Conservation (phyloP, 2,329 filamentous ascomycete genomes). For the Aspergillus sp. region DNA sequence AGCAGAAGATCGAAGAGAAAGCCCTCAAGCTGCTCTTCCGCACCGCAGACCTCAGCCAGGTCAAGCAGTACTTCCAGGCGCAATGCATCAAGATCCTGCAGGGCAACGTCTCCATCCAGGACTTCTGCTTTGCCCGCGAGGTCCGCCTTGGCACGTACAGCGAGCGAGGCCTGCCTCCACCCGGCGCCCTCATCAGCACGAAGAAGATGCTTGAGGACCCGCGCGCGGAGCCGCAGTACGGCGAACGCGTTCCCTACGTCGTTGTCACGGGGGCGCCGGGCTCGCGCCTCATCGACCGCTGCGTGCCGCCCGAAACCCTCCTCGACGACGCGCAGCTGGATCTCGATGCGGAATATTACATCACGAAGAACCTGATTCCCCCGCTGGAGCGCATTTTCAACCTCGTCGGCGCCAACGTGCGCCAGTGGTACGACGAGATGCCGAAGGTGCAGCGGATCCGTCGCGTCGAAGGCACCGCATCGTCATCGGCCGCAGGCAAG, state of each 20-base stretch:
- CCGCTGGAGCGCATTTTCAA: conserved; percentile 96
- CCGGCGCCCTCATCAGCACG: conserved; percentile 84
- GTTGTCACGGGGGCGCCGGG: conserved; percentile 86
- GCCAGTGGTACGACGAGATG: conserved; percentile 95
- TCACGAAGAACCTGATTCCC: conserved; percentile 90
- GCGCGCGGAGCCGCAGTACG: conserved; percentile 86
- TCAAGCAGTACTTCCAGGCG: conserved; percentile 84
- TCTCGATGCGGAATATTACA: conserved; percentile 95
- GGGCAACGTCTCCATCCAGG: conserved; percentile 82
- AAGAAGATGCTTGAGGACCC: conserved; percentile 83
- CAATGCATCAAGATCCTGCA: conserved; percentile 93
- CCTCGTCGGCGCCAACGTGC: conserved; percentile 86
- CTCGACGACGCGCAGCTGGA: conserved; percentile 73
- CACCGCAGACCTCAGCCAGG: conserved; percentile 80
- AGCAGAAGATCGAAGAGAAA: conserved; percentile 95
- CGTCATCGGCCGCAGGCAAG: conserved; percentile 26
- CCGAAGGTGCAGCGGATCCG: conserved; percentile 80
- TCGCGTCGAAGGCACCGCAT: conserved; percentile 50
- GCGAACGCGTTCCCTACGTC: conserved; percentile 92
- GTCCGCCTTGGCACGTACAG: conserved; percentile 88
- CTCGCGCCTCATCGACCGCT: conserved; percentile 81
- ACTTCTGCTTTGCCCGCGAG: conserved; percentile 93
- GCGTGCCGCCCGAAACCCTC: conserved; percentile 80
- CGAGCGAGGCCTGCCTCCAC: conserved; percentile 73
- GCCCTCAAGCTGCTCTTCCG: conserved; percentile 85